phyloP scores from a whole-genome alignment of 1,284 basidiomycete genomes.

The Abortiporus biennis region DNA sequence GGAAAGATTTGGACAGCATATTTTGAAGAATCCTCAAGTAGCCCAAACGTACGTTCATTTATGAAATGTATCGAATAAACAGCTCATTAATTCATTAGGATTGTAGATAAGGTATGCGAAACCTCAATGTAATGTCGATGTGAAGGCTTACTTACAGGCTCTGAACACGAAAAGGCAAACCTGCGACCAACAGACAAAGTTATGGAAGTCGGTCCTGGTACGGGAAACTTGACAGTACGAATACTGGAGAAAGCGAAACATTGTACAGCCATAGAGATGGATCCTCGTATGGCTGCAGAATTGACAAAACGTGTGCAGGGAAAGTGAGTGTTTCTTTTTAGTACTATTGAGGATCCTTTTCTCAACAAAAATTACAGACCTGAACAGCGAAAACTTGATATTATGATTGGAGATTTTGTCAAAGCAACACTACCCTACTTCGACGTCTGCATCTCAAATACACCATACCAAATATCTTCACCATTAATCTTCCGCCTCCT shows the following conservation, averaged over 20 bases:
- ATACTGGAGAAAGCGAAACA: slow-evolving; percentile 94
- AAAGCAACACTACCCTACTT: slow-evolving; percentile 97
- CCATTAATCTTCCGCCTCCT: slow-evolving; percentile 96
- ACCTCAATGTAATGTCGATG: neutral
- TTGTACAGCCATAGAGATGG: slow-evolving; percentile 95
- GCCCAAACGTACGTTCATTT: slow-evolving; percentile 70
- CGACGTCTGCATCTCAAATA: slow-evolving; percentile 98
- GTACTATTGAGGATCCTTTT: slow-evolving; percentile 4
- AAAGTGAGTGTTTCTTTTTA: slow-evolving; percentile 62
- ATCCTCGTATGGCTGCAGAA: slow-evolving; percentile 98
- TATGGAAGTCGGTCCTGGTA: slow-evolving; percentile 97
- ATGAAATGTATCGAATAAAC: slow-evolving; percentile 6
- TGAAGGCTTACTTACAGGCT: neutral
- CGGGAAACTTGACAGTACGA: slow-evolving; percentile 92
- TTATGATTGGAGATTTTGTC: slow-evolving; percentile 95
- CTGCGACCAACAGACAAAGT: slow-evolving; percentile 94
- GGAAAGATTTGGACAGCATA: slow-evolving; percentile 94
- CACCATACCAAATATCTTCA: slow-evolving; percentile 98
- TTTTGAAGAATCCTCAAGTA: slow-evolving; percentile 90
- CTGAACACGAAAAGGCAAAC: slow-evolving; percentile 58
- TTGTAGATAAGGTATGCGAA: slow-evolving; percentile 63
- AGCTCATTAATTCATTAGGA: slow-evolving; percentile 38
- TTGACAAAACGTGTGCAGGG: slow-evolving; percentile 96
- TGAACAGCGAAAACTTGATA: slow-evolving; percentile 90
- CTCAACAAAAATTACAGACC: slow-evolving; percentile 48